Base-by-base conservation (phyloP, 2,329 filamentous ascomycete species). In the Annulohypoxylon truncatum region DNA sequence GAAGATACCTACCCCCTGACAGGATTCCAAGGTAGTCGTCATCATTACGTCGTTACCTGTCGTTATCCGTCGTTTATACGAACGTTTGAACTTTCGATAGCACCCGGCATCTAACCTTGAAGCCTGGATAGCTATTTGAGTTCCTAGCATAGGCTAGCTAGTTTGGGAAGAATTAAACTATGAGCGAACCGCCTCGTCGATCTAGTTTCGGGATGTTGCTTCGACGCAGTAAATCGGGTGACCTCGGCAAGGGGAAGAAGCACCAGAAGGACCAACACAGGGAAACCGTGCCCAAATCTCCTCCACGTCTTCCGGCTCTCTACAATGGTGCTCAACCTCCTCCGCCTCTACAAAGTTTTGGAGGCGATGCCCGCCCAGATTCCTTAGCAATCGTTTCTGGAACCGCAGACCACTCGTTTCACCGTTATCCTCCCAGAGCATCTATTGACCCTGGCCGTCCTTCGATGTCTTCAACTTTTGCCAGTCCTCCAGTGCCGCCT, bases 401-500 rank as follows among this genome's bases (percentile, higher is more conserved):
- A 29, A 75, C 69, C 65, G 74, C 71, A 59, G 73, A 77, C 29
- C 74, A 77, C 40, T 77, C 74, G n/a, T 76, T 76, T 68, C 74
- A 78, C 67, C 74, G 64, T 56, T 66, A 73, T 9, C 75, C 78
- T 54, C 76, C 82, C 51, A 81, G 85, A 70, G 78, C 81, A 46
- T 89, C 86, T 63, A 88, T 86, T 77, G 86, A 87, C 70, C 83
- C 81, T n/a, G 75, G 76, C 51, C 76, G 79, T 56, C 78, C 78
- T 56, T 81, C 81, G 46, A 74, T 79, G 71, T 77, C 79, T 72
- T 79, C 77, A 67, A 78, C 77, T 29, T 74, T 83, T 48, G 84
- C 88, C 44, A 79, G 85, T 46, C 87, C 87, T 56, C 88, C 89
- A 2, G 82, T 90, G 57, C 87, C 88, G 50, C 88, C 89, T 1